Evolutionary conservation across 352 stramenopile genomes (phyloP).

Genomic region (Phytopythium mirpurense): DNA sequence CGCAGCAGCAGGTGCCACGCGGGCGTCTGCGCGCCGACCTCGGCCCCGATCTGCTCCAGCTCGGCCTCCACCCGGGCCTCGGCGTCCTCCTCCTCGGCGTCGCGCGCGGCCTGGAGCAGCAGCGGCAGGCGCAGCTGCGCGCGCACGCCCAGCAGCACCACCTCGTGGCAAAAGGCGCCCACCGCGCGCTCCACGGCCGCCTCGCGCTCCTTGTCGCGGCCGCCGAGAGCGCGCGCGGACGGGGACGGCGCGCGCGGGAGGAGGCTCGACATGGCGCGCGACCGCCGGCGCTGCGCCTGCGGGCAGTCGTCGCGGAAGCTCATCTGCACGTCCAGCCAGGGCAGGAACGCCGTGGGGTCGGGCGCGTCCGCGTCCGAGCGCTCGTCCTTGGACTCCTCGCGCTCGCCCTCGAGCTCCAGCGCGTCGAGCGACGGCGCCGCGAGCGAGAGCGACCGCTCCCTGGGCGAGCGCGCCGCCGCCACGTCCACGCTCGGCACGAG

Average conservation of each 20-base stretch:
- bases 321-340: slow-evolving; percentile 50
- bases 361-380: slow-evolving; percentile 15
- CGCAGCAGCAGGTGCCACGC: slow-evolving; percentile 58
- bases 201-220: slow-evolving; percentile 24
- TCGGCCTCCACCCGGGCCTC: slow-evolving; percentile 50
- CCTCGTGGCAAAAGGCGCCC: slow-evolving; percentile 47
- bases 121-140: slow-evolving; percentile 45
- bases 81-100: slow-evolving; percentile 28
- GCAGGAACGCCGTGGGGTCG: slow-evolving; percentile 32
- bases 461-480: background rate
- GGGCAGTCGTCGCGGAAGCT: slow-evolving; percentile 38
- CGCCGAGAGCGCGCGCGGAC: slow-evolving; percentile 26
- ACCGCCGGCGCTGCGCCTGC: slow-evolving; percentile 33
- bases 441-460: slow-evolving; percentile 2
- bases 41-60: slow-evolving; percentile 40
- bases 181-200: slow-evolving; percentile 34
- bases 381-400: slow-evolving; percentile 28
- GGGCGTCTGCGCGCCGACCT: slow-evolving; percentile 32
- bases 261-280: slow-evolving; percentile 32
- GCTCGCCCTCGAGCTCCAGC: slow-evolving; percentile 3
- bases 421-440: slow-evolving; percentile 8
- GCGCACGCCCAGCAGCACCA: slow-evolving; percentile 42
- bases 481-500: slow-evolving; percentile 44
- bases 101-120: slow-evolving; percentile 31
- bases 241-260: slow-evolving; percentile 21